Percentiles rank a stretch among this genome's conserved stretches.
phyloP scores from a whole-genome alignment of 2,329 filamentous ascomycete species.

The Pestalotiopsis sp. region DNA sequence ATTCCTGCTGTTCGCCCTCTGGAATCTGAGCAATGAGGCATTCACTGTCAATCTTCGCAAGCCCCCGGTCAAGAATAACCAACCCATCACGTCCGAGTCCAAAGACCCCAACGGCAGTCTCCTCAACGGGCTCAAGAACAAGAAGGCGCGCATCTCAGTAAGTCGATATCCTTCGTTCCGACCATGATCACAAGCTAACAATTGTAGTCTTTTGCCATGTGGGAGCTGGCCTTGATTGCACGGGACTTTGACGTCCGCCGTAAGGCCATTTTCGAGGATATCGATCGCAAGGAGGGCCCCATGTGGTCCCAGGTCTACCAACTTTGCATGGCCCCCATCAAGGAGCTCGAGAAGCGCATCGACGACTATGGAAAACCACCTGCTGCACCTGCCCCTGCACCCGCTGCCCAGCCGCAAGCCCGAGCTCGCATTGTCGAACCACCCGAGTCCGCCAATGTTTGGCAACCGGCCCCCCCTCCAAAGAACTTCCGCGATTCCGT shows the following conservation, averaged over 20 bases:
- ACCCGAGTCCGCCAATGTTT: conserved; percentile 48
- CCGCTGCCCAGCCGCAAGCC: conserved; percentile 23
- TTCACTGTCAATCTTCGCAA: conserved; percentile 82
- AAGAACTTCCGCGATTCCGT: conserved; percentile 45
- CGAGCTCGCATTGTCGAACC: conserved; percentile 41
- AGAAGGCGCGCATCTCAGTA: conserved; percentile 76
- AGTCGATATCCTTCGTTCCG: conserved; percentile 21
- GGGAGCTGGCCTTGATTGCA: conserved; percentile 84
- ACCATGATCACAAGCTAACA: background rate
- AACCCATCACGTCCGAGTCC: conserved; percentile 80
- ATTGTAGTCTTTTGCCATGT: conserved; percentile 78
- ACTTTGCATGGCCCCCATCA: conserved; percentile 70
- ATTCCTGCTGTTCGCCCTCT: conserved; percentile 69
- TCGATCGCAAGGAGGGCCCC: conserved; percentile 78
- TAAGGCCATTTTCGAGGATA: conserved; percentile 82
- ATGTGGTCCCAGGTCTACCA: conserved; percentile 80
- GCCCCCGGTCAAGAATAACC: conserved; percentile 81
- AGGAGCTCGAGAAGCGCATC: conserved; percentile 68
- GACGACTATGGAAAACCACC: conserved; percentile 58
- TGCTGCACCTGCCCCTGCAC: conserved; percentile 32
- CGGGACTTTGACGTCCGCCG: conserved; percentile 73
- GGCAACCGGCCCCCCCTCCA: conserved; percentile 39
- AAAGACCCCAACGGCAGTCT: conserved; percentile 92
- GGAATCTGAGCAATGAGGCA: conserved; percentile 75
- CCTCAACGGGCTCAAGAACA: conserved; percentile 79